Evolutionary conservation across 768 basidiomycete genomes (phyloP), one percentile per base, ranked within the genome.

Genomic region (Trametopsis cervina): DNA sequence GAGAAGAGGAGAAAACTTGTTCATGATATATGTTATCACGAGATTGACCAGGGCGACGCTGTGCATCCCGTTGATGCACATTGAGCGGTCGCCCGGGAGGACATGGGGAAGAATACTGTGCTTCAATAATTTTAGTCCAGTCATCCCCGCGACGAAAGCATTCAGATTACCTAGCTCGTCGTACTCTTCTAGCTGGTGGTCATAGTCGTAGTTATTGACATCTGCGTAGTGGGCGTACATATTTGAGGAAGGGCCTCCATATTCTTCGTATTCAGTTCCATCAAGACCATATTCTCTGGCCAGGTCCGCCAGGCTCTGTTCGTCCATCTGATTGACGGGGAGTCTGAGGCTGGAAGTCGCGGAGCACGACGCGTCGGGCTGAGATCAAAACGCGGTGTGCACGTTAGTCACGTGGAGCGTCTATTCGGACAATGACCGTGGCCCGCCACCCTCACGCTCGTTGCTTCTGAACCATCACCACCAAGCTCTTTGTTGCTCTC

Each of bases 41-140:
- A 40, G 23, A 23, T 26, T 44, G 47, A 52, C 22, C 25, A 39
- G 18, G 22, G 12, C 10, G 43, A 50, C 43, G 42, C 25, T 50
- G 46, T 13, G 24, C 13, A 41, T 21, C 18, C 13, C 42, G 42
- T 44, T 21, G 44, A 46, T 48, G 22, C 15, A 29, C 29, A 41
- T 44, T 25, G 38, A 33, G 44, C 40, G 46, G 55, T 41, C 55
- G 65, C 39, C 61, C 64, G 25, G 63, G 60, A 4, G 67, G 70
- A 26, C 66, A 69, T 4, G 67, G 60, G 22, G 68, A 68, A 9
- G 65, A 61, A 9, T 62, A 65, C 55, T 49, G 62, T 64, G n/a
- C 5, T 62, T 4, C 54, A 54, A 40, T 63, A 60, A 40, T 62
- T 63, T 29, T 53, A 24, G 2, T 26, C 49, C 40, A 43, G 47